phyloP scores from a whole-genome alignment of 495 filamentous ascomycete species.

The Echria macrotheca region DNA sequence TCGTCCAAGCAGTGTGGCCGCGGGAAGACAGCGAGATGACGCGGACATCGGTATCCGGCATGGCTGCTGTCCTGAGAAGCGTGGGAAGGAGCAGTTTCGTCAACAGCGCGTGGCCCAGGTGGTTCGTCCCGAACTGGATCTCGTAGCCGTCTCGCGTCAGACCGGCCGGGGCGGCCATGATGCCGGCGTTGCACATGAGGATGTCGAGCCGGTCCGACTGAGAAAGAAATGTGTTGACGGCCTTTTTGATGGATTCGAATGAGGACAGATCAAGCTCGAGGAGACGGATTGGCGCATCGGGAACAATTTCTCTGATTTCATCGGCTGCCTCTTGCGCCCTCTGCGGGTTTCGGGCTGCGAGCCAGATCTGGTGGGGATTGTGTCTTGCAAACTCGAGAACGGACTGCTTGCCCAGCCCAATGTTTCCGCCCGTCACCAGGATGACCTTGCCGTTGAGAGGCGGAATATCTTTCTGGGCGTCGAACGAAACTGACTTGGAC shows the following conservation, averaged over 20 bases:
- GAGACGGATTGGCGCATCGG: constrained; percentile 14
- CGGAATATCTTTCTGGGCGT: constrained; percentile 9
- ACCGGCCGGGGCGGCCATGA: constrained; percentile 51
- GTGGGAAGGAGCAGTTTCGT: constrained; percentile 56
- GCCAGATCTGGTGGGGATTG: constrained; percentile 47
- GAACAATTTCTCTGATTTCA: constrained; percentile 7
- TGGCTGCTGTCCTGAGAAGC: constrained; percentile 45
- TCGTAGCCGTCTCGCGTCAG: constrained; percentile 62
- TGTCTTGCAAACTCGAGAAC: constrained; percentile 57
- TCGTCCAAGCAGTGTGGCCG: constrained; percentile 31
- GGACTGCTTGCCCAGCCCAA: constrained; percentile 61
- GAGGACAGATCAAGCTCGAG: constrained; percentile 35
- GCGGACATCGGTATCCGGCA: constrained; percentile 32
- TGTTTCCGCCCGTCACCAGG: constrained; percentile 58
- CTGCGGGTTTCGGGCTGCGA: constrained; percentile 34
- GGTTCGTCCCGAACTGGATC: constrained; percentile 63
- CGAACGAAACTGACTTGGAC: not conserved
- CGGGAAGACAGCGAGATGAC: constrained; percentile 36
- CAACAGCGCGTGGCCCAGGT: constrained; percentile 63
- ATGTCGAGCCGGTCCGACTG: constrained; percentile 36
- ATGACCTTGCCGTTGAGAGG: constrained; percentile 48
- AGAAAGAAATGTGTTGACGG: constrained; percentile 15
- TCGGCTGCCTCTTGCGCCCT: constrained; percentile 8
- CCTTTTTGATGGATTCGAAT: constrained; percentile 24
- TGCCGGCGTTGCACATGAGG: constrained; percentile 56